A percentile compares a stretch with the other conserved stretches of the same genome.
Conservation (phyloP, 345 rosid species). For the Sisymbrium irio region DNA sequence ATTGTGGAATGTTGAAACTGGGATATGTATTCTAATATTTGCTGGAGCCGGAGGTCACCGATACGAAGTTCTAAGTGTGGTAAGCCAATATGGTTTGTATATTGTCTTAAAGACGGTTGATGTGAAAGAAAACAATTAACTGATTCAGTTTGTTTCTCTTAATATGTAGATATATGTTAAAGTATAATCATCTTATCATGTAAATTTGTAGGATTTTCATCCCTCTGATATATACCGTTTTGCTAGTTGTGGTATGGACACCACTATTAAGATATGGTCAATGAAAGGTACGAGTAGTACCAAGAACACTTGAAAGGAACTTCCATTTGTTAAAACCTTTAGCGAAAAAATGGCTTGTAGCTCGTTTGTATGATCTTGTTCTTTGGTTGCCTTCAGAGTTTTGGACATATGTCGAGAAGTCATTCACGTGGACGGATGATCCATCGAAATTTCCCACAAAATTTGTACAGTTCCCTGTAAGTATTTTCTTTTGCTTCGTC, state of each 20-base stretch:
- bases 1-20: constrained; percentile 93
- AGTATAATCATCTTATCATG: constrained; percentile 2
- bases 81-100: constrained; percentile 32
- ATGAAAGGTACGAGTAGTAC: constrained; percentile 67
- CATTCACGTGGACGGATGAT: constrained; percentile 88
- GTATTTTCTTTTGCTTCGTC: constrained; percentile 29
- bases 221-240: constrained; percentile 80
- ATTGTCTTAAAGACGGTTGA: background rate
- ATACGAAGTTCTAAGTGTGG: constrained; percentile 97
- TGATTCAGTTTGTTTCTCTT: background rate
- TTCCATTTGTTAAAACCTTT: background rate
- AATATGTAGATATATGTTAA: background rate
- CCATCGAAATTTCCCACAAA: constrained; percentile 93
- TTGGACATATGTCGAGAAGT: constrained; percentile 96
- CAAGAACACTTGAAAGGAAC: constrained; percentile 11
- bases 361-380: background rate
- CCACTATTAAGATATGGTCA: constrained; percentile 93
- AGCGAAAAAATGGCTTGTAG: background rate
- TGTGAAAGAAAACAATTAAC: background rate
- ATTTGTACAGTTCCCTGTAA: constrained; percentile 92
- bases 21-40: constrained; percentile 91
- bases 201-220: constrained; percentile 75
- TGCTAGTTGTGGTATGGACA: constrained; percentile 97
- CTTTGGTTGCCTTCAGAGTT: constrained; percentile 56
- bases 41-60: constrained; percentile 99